Percentiles rank a stretch among this genome's conserved stretches.
These are phyloP conservation scores for Lichtheimia ornata DNA, from an alignment of 371 early-diverging fungal species.

Conservation along the genomic window DNA sequence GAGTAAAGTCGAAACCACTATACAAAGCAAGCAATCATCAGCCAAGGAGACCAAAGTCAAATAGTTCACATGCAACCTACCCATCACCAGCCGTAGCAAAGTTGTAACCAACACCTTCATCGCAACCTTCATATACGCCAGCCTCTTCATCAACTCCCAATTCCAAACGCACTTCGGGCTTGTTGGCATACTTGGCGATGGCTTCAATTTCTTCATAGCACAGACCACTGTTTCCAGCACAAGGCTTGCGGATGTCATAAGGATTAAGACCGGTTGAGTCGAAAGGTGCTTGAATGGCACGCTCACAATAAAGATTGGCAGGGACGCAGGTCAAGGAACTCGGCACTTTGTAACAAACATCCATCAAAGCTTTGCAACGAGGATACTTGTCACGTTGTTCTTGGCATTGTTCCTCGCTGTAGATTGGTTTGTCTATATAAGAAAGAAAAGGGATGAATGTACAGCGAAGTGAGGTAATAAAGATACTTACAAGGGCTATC, in stretches of 20 bases:
- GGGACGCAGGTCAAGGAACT: slow-evolving; percentile 78
- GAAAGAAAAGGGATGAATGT: neutral
- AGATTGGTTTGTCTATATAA: slow-evolving; percentile 32
- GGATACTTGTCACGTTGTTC: slow-evolving; percentile 71
- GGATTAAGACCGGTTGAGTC: slow-evolving; percentile 19
- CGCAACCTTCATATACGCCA: slow-evolving; percentile 72
- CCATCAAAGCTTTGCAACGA: slow-evolving; percentile 70
- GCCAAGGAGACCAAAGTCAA: too few species aligned
- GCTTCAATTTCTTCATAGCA: slow-evolving; percentile 81
- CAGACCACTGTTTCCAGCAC: slow-evolving; percentile 58
- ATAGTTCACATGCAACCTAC: slow-evolving; percentile 50
- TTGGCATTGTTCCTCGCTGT: slow-evolving; percentile 60
- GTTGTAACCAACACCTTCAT: slow-evolving; percentile 65
- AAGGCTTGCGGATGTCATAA: slow-evolving; percentile 76
- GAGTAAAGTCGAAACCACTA: slow-evolving; percentile 42
- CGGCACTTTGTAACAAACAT: slow-evolving; percentile 76
- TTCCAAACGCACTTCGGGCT: slow-evolving; percentile 64
- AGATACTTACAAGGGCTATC: slow-evolving; percentile 24
- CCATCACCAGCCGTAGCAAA: slow-evolving; percentile 80
- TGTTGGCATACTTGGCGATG: slow-evolving; percentile 76
- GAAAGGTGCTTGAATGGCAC: slow-evolving; percentile 10
- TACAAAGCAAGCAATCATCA: too few species aligned
- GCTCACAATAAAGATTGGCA: slow-evolving; percentile 75
- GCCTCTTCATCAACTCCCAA: slow-evolving; percentile 68
- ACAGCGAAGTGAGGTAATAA: neutral